Base-by-base conservation (phyloP, 2,329 filamentous ascomycete genomes). In the Karstenula rhodostoma region DNA sequence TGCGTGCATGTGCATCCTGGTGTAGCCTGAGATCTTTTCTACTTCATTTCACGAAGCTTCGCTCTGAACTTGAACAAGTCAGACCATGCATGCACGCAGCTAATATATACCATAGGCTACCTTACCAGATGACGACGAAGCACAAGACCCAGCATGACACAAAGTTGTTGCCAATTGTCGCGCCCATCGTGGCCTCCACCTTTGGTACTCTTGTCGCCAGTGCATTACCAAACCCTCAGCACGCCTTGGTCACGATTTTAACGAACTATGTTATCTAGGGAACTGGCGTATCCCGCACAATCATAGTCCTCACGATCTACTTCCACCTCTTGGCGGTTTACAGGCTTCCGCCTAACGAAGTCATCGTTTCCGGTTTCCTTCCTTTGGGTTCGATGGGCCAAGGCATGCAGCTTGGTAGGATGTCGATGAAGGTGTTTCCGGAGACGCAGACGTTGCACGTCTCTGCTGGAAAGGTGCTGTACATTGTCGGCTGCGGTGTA, bases 201-300 rank as follows among this genome's bases (percentile, higher is more conserved):
- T 83, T 85, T 0, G 89, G 89, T 1, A 85, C 83, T n/a, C 78
- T 88, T 52, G 80, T 90, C 0, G 87, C 89, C 3, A 79, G 81
- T 17, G 79, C 83, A 7, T 80, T 91, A 0, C 83, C 84, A 1
- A 78, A 86, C 61, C 73, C 75, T 1, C 71, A 79, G 25, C 82
- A 87, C 64, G 85, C 85, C 10, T 70, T 89, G 42, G 83, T 82
- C 56, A 91, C 88, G 0, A 67, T 90, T 35, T 77, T 89, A n/a
- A 80, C 80, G 15, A 87, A 83, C 12, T 91, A 90, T 70, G 78
- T 90, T 25, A 83, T 91, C 54, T 90, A 86, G 87, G 88, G 88
- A 1, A 85, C 86, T 48, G 87, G 87, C 10, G 81, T 82, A 1
- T 84, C 83, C 0, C 74, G 90, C 59, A 84, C 87, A 2, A 82